Conservation (phyloP, 306 rosid genomes). For the Geum urbanum region DNA sequence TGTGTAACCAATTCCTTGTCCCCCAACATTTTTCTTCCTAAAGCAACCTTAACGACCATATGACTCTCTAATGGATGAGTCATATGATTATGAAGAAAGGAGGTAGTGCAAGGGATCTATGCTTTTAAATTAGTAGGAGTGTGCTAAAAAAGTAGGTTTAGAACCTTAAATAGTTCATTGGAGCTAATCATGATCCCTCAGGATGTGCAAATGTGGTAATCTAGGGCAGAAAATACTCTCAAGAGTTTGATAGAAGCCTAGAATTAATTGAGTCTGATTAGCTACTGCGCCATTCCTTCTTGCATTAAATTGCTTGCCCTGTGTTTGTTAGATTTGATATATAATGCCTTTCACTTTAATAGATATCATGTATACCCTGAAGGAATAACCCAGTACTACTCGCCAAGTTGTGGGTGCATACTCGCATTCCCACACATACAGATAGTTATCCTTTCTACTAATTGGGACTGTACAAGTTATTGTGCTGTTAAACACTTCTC, state of each 20-base stretch:
- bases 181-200: background rate
- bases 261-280: background rate
- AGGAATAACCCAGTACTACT: no score
- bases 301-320: background rate
- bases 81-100: background rate
- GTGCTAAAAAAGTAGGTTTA: background rate
- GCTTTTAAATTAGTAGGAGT: background rate
- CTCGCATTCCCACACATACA: no score
- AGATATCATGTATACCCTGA: no score
- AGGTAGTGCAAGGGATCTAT: background rate
- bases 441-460: background rate
- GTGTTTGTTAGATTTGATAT: constrained; percentile 1
- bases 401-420: no score
- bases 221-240: background rate
- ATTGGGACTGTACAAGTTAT: background rate
- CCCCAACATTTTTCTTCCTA: background rate
- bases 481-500: background rate
- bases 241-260: background rate
- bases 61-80: no score
- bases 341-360: background rate
- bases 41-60: background rate
- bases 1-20: background rate
- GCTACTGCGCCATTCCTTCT: background rate
- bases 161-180: background rate
- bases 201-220: background rate